Evolutionary conservation across 768 basidiomycete species (phyloP).

Genomic region (Myochromella boudieri): DNA sequence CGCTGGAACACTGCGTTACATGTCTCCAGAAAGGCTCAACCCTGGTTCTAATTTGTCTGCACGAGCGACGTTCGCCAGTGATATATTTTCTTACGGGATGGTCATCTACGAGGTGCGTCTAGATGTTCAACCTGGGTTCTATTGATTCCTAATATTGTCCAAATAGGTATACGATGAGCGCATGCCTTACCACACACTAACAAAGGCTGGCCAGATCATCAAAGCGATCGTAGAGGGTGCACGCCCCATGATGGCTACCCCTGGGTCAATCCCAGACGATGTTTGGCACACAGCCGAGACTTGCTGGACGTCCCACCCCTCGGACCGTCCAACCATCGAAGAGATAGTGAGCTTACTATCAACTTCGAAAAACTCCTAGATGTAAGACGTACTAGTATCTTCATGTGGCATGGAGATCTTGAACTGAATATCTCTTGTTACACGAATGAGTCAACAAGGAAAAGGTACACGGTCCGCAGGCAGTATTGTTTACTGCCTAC

Average conservation of each 20-base stretch:
- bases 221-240: neutral
- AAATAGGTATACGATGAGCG: slow-evolving; percentile 1
- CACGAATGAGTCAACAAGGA: slow-evolving; percentile 12
- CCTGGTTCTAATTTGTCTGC: slow-evolving; percentile 1
- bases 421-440: slow-evolving; percentile 2
- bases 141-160: neutral
- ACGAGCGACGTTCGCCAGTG: slow-evolving; percentile 7
- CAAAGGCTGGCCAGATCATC: neutral
- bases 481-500: neutral
- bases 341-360: slow-evolving; percentile 1
- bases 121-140: neutral
- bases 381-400: slow-evolving; percentile 9
- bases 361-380: neutral
- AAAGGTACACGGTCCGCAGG: slow-evolving; percentile 11
- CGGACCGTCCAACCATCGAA: neutral
- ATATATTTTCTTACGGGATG: slow-evolving; percentile 13
- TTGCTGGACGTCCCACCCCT: slow-evolving; percentile 1
- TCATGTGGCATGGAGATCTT: neutral
- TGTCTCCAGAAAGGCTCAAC: slow-evolving; percentile 10
- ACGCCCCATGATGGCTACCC: neutral
- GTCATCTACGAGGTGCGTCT: slow-evolving; percentile 9
- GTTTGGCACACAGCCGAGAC: slow-evolving; percentile 3
- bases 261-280: slow-evolving; percentile 4
- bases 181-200: neutral
- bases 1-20: slow-evolving; percentile 8